Conservation (phyloP, 495 filamentous ascomycete species). For the Copromyces sp. region DNA sequence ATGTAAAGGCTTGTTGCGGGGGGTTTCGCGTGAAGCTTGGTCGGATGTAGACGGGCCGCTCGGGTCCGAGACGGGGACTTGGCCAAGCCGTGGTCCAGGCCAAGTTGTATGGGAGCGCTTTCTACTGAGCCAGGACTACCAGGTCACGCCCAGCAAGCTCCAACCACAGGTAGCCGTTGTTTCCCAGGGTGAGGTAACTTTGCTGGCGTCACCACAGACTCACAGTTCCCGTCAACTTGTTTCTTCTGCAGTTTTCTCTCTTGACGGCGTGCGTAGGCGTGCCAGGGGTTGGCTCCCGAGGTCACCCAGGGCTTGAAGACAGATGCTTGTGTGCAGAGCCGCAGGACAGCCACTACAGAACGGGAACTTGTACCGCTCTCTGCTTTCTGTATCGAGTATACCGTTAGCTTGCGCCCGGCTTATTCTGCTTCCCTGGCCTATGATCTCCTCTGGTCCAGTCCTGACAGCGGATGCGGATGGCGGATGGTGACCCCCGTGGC, state of each 20-base stretch:
- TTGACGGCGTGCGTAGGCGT: background rate
- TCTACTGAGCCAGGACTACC: background rate
- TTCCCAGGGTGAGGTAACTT: background rate
- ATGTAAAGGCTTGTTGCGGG: background rate
- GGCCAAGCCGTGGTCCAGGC: background rate
- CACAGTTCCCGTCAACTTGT: background rate
- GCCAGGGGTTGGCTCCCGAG: background rate
- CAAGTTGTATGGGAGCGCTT: background rate
- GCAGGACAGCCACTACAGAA: background rate
- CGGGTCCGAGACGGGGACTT: slow-evolving; percentile 12
- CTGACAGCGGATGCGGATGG: background rate
- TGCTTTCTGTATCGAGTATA: background rate
- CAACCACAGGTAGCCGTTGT: background rate
- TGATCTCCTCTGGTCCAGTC: background rate
- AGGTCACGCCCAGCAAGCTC: background rate
- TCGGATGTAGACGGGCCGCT: slow-evolving; percentile 9
- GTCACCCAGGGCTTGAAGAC: background rate
- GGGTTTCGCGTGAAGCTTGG: background rate
- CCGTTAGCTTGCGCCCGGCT: background rate
- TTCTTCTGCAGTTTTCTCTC: background rate
- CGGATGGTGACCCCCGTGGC: background rate
- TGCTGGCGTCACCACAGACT: background rate
- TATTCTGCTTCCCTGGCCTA: background rate
- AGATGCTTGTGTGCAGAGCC: background rate
- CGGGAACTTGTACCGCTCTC: background rate